Base-by-base conservation (phyloP, 225 moss, liverwort and hornwort species). In the Polytrichum formosum region DNA sequence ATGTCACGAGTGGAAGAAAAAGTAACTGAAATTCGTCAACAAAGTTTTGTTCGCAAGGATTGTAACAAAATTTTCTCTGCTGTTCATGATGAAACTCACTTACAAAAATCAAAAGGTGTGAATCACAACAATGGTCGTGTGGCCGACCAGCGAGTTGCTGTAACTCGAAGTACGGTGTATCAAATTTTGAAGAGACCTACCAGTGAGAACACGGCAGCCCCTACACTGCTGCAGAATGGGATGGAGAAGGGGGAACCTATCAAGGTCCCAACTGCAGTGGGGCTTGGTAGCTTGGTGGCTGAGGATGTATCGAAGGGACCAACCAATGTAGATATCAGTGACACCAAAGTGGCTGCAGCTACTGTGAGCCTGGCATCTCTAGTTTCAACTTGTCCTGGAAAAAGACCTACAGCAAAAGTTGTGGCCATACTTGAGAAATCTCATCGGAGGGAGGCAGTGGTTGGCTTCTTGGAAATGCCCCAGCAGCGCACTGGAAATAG, bases 321-420 rank as follows among this genome's bases (percentile, higher is more conserved):
- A 70, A 70, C 7, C n/a, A 27, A 63, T 54, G 55, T 62, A 53
- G 79, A 70, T 62, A 65, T 60, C 26, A 77, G 64, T 66, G 58
- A 2, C 21, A 31, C 67, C 7, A 80, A 75, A 75, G 67, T 56
- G 55, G 72, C 72, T 17, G 71, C 76, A 21, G 80, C 83, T 21
- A 13, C 84, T 18, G 74, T 70, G 19, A 81, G 73, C 53, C 81
- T 97, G 56, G 77, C 78, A 53, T 73, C 79, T 27, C 61, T 74
- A 67, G 79, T 97, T 65, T 72, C 70, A 68, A 85, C 85, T 13
- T 81, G 67, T 75, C 91, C 97, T 56, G 92, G 92, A 31, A 97
- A 85, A 80, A 82, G 97, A 64, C 97, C 97, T 7, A 92, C 92
- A 64, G 94, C 89, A 5, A 91, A 72, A 80, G 94, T 97, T 66